Evolutionary conservation across 1,139 yeast genomes (phyloP).

Genomic region (Nakaseomyces delphensis): DNA sequence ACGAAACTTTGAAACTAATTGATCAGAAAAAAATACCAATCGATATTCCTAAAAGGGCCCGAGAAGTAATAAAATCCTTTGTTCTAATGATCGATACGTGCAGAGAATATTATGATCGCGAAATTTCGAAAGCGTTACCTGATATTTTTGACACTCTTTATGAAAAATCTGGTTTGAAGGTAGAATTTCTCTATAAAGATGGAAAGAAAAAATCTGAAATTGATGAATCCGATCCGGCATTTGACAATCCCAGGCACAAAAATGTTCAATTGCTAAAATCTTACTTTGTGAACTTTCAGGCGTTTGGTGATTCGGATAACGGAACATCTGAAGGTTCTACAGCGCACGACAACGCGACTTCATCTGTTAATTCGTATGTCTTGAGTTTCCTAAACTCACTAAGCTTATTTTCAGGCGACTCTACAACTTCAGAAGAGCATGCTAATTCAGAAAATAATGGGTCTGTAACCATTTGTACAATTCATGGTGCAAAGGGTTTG

Average conservation of each 20-base stretch:
- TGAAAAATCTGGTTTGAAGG: slow-evolving; percentile 26
- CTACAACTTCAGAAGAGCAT: slow-evolving; percentile 9
- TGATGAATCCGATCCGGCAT: slow-evolving; percentile 12
- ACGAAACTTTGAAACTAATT: slow-evolving; percentile 20
- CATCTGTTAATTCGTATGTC: slow-evolving; percentile 32
- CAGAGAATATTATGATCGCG: slow-evolving; percentile 13
- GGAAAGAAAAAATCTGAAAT: slow-evolving; percentile 22
- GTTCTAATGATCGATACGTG: slow-evolving; percentile 21
- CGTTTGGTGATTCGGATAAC: not conserved
- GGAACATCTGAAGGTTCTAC: not conserved
- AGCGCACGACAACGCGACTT: not conserved
- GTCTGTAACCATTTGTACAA: slow-evolving; percentile 51
- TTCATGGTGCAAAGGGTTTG: slow-evolving; percentile 86
- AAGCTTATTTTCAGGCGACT: slow-evolving; percentile 42
- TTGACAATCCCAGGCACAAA: slow-evolving; percentile 25
- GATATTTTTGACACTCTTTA: slow-evolving; percentile 27
- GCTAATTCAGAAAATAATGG: slow-evolving; percentile 18
- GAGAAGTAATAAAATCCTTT: slow-evolving; percentile 18
- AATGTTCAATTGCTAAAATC: slow-evolving; percentile 41
- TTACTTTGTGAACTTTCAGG: slow-evolving; percentile 32
- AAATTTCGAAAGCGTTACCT: slow-evolving; percentile 17
- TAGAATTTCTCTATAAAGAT: slow-evolving; percentile 21
- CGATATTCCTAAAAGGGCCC: slow-evolving; percentile 19
- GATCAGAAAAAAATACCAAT: slow-evolving; percentile 13
- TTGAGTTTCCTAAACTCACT: slow-evolving; percentile 51